Evolutionary conservation across 768 basidiomycete species (phyloP), one percentile per base, ranked within the genome.

Genomic region (Russula dissimulans): DNA sequence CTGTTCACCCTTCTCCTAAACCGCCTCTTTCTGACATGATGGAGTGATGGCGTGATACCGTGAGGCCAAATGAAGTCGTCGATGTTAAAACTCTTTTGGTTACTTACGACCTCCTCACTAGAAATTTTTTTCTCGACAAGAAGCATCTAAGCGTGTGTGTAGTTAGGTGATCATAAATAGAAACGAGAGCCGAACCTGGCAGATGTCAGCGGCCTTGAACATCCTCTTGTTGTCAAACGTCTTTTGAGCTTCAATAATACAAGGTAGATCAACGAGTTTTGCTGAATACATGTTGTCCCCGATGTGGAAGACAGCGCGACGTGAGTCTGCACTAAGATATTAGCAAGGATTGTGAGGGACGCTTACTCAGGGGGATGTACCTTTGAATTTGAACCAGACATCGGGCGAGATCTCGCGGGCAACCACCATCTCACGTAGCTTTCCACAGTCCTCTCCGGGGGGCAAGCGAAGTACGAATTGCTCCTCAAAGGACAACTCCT

Each of bases 181-280:
- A 41, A 51, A 48, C 50, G 38, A 45, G 41, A n/a, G 22, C 56
- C 56, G 43, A 67, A 93, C 92, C 83, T 97, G 95, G 75, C 91
- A 95, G 74, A 99, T 95, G 71, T 99, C 97, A 42, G 94, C 95
- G 6, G 95, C 91, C 73, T 99, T 99, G 79, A 98, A 97, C 84
- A 97, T 88, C 69, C 97, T 93, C 71, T 95, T 93, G 71, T 86
- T 89, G 73, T 98, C 97, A 52, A 95, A 73, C 2, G 95, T 93
- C 78, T 97, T 97, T 72, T 98, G 95, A 12, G 91, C 83, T 69
- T 99, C 97, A 64, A 95, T 79, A 54, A 99, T 83, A 72, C 90
- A 91, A 2, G 97, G 97, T 47, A 99, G 76, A 72, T 99, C 97
- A 59, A 98, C 97, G 26, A 99, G 81, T 72, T 97, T 98, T 22